Base-by-base conservation (phyloP, 441 rosid species). In the Metrosideros polymorpha region DNA sequence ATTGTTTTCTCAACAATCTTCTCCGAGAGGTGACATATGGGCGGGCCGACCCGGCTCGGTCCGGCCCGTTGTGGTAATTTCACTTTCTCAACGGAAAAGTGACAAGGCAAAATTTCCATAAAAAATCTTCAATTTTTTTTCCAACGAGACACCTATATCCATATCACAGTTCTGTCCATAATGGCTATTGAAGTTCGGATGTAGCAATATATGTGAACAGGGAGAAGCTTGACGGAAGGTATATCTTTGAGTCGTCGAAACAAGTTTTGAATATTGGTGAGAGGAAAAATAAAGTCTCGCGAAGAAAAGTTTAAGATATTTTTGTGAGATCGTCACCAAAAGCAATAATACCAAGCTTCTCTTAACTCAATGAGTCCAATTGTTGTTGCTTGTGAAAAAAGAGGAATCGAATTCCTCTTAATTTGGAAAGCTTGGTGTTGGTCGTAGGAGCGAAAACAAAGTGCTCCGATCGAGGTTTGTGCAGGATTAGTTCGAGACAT, bases 101-200 rank as follows among this genome's bases (percentile, higher is more conserved):
- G 15, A 66, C 27, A 35, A 0, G n/a, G 0, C 14, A 0, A 66
- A 66, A 66, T 35, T 35, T 39, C 15, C 15, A 10, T 66, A 1
- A 29, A 29, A 0, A 63, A 18, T 1, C 17, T 25, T 3, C 24
- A 54, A 22, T 54, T 54, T 50, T 50, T 50, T 50, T 14, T 14
- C 52, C 15, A 12, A 13, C 51, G 14, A 13, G 14, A 49, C 51
- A 49, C 2, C 51, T 49, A 14, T 50, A 14, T 50, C 52, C 15
- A n/a, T 1, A 50, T 50, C 52, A 50, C 52, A 54, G 9, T 54
- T 54, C 12, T 9, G 55, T 19, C 7, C 25, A 19, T 52, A 18
- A 52, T 19, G 8, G 54, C 22, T 10, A 4, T 53, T 24, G 7
- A 53, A 53, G 27, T 53, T 53, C 27, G 5, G 10, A 52, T 6